These are phyloP conservation scores for Rhizophagus prolifer DNA, from an alignment of 192 early-diverging fungal species.

Conservation along the genomic window DNA sequence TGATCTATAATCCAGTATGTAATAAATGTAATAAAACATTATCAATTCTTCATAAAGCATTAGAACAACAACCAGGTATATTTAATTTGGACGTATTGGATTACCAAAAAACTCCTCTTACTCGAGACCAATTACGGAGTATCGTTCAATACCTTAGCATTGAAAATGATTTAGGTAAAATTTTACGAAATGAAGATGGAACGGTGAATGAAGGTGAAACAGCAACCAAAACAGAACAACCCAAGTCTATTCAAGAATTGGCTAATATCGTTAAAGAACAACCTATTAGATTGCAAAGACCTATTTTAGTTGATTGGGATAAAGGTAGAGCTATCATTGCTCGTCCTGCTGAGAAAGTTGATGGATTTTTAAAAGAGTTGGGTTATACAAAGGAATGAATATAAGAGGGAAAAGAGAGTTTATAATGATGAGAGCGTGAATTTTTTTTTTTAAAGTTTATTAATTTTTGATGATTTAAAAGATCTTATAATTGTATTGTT, in stretches of 20 bases:
- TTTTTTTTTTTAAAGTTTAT: too few relatives aligned
- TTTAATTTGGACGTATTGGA: slow-evolving; percentile 18
- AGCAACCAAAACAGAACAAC: not conserved
- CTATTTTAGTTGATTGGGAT: slow-evolving; percentile 26
- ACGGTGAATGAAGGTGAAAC: not conserved
- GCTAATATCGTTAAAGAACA: slow-evolving; percentile 1
- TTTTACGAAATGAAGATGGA: not conserved
- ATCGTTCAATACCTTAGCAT: slow-evolving; percentile 8
- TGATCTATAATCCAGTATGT: slow-evolving; percentile 1
- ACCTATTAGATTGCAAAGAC: slow-evolving; percentile 9
- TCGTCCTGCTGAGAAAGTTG: slow-evolving; percentile 18
- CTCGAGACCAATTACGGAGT: not conserved
- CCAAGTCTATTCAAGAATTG: not conserved
- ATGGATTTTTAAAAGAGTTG: slow-evolving; percentile 21
- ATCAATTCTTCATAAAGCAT: slow-evolving; percentile 5
- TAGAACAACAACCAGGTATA: not conserved
- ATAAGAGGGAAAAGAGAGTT: not conserved
- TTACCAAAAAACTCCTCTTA: slow-evolving; percentile 15
- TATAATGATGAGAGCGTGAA: too few relatives aligned
- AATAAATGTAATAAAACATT: not conserved
- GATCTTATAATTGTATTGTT: too few relatives aligned
- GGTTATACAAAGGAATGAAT: slow-evolving; percentile 14
- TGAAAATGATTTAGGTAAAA: slow-evolving; percentile 4
- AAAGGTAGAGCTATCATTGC: slow-evolving; percentile 28
- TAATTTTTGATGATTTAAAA: too few relatives aligned